Evolutionary conservation across 1,139 yeast species (phyloP).

Genomic region (Candida freyschussii): DNA sequence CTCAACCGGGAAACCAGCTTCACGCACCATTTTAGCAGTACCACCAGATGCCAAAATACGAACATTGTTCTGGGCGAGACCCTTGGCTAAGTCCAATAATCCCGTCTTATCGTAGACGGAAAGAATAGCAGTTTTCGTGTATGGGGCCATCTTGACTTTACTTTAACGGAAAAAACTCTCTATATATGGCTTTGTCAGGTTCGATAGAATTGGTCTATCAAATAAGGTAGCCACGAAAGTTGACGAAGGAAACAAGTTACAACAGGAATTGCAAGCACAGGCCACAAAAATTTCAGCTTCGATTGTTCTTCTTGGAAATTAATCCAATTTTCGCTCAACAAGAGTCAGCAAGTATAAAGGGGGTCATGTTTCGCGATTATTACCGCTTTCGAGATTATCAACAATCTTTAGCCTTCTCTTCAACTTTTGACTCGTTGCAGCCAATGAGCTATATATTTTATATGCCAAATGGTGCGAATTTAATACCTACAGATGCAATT

Average conservation of each 20-base stretch:
- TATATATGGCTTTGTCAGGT: neutral
- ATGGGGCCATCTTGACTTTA: conserved; percentile 26
- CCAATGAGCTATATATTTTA: too few relatives aligned
- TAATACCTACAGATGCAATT: too few relatives aligned
- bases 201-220: too few relatives aligned
- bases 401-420: too few relatives aligned
- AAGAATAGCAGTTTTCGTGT: conserved; percentile 82
- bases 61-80: conserved; percentile 80
- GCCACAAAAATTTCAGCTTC: too few relatives aligned
- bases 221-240: too few relatives aligned
- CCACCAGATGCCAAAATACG: conserved; percentile 97
- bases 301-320: conserved; percentile 9
- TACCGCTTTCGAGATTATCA: too few relatives aligned
- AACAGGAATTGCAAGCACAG: too few relatives aligned
- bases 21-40: conserved; percentile 89
- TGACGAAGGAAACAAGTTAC: too few relatives aligned
- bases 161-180: neutral
- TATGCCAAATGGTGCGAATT: too few relatives aligned
- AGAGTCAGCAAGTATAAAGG: conserved; percentile 4
- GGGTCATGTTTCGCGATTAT: too few relatives aligned
- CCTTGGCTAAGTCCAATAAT: conserved; percentile 90
- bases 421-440: too few relatives aligned
- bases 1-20: conserved; percentile 96
- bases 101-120: conserved; percentile 98
- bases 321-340: conserved; percentile 12